Conservation (phyloP, 805 yeast species). For the Cyberlindnera euphorbiiphila region DNA sequence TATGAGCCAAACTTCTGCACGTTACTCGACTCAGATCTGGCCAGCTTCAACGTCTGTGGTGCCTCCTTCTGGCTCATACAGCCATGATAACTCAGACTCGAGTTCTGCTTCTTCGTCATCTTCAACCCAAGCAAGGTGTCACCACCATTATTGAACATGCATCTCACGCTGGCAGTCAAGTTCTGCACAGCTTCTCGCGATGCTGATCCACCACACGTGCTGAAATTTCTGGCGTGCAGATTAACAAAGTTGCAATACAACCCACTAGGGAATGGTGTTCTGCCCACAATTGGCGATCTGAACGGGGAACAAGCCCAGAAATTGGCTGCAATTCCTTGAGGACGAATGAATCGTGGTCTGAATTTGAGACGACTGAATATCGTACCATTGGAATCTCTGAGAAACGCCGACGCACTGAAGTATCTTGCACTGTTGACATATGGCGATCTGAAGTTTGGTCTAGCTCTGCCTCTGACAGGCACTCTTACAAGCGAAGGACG, state of each 20-base stretch:
- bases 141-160: conserved; percentile 32
- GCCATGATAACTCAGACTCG: conserved; percentile 23
- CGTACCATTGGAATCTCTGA: conserved; percentile 8
- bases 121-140: conserved; percentile 25
- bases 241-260: conserved; percentile 35
- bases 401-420: conserved; percentile 21
- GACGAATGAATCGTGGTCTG: conserved; percentile 7
- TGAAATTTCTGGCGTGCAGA: conserved; percentile 36
- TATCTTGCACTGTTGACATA: conserved; percentile 27
- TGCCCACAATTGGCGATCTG: conserved; percentile 20
- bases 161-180: conserved; percentile 47
- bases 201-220: conserved; percentile 34
- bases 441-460: conserved; percentile 16
- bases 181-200: conserved; percentile 57
- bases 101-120: conserved; percentile 7
- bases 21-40: conserved; percentile 31
- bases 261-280: conserved; percentile 27
- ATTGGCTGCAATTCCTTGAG: conserved; percentile 11
- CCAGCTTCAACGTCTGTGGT: conserved; percentile 31
- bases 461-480: conserved; percentile 33
- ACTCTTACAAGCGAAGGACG: conserved; percentile 35
- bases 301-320: conserved; percentile 27
- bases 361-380: conserved; percentile 6
- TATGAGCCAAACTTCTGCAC: conserved; percentile 40
- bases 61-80: conserved; percentile 29